These are phyloP conservation scores for Tulasnella sp. DNA, from an alignment of 768 basidiomycete species.

Conservation along the genomic window DNA sequence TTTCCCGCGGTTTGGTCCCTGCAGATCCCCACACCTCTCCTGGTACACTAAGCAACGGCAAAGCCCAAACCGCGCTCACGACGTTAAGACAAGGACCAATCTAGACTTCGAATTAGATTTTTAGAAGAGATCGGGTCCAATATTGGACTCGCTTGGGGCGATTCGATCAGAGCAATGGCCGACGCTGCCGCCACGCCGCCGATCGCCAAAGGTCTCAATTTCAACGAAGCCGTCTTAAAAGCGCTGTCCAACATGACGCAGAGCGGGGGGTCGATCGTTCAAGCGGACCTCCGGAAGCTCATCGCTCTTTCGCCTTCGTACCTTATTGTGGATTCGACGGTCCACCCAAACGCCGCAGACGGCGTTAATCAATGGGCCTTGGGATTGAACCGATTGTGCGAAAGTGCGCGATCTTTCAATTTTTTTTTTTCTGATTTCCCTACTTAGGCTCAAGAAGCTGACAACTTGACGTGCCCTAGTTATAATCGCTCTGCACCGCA, in stretches of 20 bases:
- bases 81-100: too few species aligned
- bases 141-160: too few species aligned
- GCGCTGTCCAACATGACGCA: slow-evolving; percentile 53
- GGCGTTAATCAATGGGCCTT: slow-evolving; percentile 62
- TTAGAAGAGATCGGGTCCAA: too few species aligned
- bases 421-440: too few species aligned
- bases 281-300: slow-evolving; percentile 58
- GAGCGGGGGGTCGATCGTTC: slow-evolving; percentile 51
- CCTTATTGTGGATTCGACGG: slow-evolving; percentile 69
- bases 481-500: slow-evolving; percentile 61
- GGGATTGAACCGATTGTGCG: slow-evolving; percentile 66
- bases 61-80: background rate
- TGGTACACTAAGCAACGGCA: background rate
- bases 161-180: background rate
- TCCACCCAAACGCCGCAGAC: slow-evolving; percentile 45
- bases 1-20: background rate
- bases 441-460: background rate
- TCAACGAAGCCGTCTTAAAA: slow-evolving; percentile 55
- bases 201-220: slow-evolving; percentile 41
- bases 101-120: too few species aligned
- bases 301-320: slow-evolving; percentile 73
- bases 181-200: background rate
- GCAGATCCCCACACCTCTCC: background rate
- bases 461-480: background rate
- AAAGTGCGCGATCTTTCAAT: slow-evolving; percentile 42